These are phyloP conservation scores for Escallonia herrerae DNA, from an alignment of 129 eudicot genomes.

Conservation along the genomic window DNA sequence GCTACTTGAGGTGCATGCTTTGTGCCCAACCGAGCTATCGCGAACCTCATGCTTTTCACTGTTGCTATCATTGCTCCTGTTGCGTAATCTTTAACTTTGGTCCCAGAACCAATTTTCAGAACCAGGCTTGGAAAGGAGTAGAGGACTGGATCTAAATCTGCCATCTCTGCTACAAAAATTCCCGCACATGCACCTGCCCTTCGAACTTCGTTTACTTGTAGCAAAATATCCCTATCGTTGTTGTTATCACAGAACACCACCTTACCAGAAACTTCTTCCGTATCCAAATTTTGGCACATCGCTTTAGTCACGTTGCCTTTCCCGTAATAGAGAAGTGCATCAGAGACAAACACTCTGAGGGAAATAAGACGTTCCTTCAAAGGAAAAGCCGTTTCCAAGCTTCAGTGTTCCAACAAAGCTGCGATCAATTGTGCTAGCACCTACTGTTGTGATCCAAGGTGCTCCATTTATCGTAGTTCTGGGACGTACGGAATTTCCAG, in stretches of 20 bases:
- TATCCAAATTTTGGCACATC: slow-evolving; percentile 6
- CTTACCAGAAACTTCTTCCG: slow-evolving; percentile 23
- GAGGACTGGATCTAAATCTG: slow-evolving; percentile 6
- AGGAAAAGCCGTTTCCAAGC: slow-evolving; percentile 20
- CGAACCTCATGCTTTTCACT: slow-evolving; percentile 34
- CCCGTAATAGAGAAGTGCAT: slow-evolving; percentile 16
- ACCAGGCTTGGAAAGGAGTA: slow-evolving; percentile 11
- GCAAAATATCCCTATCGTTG: neutral
- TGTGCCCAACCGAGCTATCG: slow-evolving; percentile 28
- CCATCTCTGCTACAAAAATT: slow-evolving; percentile 18
- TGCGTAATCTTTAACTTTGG: slow-evolving; percentile 24
- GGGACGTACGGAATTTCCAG: slow-evolving; percentile 24
- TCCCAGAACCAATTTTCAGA: slow-evolving; percentile 12
- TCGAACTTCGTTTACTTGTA: slow-evolving; percentile 5
- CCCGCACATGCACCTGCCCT: slow-evolving; percentile 21
- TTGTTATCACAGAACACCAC: slow-evolving; percentile 25
- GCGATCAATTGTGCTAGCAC: slow-evolving; percentile 32
- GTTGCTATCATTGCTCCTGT: slow-evolving; percentile 6
- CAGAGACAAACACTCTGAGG: slow-evolving; percentile 13
- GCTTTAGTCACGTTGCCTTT: slow-evolving; percentile 7
- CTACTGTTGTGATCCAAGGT: slow-evolving; percentile 40
- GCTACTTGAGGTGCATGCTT: slow-evolving; percentile 43
- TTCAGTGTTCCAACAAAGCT: slow-evolving; percentile 18
- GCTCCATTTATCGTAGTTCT: slow-evolving; percentile 17
- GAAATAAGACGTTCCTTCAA: slow-evolving; percentile 30